These are phyloP conservation scores for Cryphonectria nitschkei DNA, from an alignment of 2,329 filamentous ascomycete genomes.

Conservation along the genomic window DNA sequence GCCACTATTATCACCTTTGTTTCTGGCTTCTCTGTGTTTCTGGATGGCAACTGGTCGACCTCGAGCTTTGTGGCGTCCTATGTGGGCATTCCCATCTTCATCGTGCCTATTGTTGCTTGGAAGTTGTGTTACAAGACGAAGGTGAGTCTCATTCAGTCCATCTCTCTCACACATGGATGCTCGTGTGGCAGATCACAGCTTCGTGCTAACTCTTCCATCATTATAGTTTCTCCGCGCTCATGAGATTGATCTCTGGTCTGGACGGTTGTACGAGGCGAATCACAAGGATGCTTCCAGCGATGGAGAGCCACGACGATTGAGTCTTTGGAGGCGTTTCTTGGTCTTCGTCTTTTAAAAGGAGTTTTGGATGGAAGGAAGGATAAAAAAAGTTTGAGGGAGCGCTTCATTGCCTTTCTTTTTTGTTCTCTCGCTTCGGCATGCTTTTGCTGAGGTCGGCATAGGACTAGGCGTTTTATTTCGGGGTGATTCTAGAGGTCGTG, in stretches of 20 bases:
- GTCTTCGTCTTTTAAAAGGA: constrained; percentile 14
- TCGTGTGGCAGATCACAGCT: not conserved
- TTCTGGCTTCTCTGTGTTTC: constrained; percentile 49
- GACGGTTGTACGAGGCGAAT: constrained; percentile 34
- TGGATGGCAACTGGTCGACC: constrained; percentile 43
- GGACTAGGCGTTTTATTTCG: not conserved
- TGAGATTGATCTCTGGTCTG: constrained; percentile 60
- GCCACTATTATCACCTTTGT: constrained; percentile 48
- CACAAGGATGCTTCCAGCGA: constrained; percentile 10
- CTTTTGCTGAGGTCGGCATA: no score
- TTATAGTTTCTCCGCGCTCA: constrained; percentile 21
- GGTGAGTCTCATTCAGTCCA: constrained; percentile 6
- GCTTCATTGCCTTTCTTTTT: not conserved
- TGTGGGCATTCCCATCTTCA: constrained; percentile 34
- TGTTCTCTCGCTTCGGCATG: not conserved
- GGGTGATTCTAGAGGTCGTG: not conserved
- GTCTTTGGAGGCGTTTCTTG: constrained; percentile 23
- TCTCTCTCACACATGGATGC: not conserved
- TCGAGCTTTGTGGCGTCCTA: constrained; percentile 46
- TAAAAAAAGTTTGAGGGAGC: not conserved
- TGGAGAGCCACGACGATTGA: constrained; percentile 11
- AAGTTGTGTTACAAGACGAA: constrained; percentile 27
- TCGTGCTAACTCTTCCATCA: not conserved
- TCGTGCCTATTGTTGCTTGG: constrained; percentile 26
- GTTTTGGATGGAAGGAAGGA: not conserved